phyloP scores from a whole-genome alignment of 1,284 basidiomycete species.

The Tilletia caries region DNA sequence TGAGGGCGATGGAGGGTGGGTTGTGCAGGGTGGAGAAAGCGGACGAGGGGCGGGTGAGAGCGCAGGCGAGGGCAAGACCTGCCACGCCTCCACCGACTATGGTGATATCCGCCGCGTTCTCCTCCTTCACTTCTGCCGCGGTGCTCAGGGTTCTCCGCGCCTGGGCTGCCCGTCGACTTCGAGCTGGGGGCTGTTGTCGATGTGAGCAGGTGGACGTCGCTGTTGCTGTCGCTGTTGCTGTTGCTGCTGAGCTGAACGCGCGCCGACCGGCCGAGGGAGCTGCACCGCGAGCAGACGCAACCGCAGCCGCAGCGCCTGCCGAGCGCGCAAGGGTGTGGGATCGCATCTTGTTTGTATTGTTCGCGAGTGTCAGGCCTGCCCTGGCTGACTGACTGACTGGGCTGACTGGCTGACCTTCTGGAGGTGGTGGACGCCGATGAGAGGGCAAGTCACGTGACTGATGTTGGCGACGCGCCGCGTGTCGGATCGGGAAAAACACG shows the following conservation, averaged over 20 bases:
- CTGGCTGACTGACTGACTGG: no score
- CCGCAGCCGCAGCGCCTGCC: not conserved
- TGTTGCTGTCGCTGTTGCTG: not conserved
- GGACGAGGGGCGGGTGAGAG: slow-evolving; percentile 23
- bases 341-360: no score
- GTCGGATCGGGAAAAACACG: no score
- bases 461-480: no score
- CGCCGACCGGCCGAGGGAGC: not conserved
- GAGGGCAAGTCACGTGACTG: no score
- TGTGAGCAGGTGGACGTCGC: not conserved
- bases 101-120: slow-evolving; percentile 31
- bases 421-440: no score
- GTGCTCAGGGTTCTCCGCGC: no score
- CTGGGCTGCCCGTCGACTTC: not conserved
- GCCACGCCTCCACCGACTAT: slow-evolving; percentile 51
- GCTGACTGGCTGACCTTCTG: no score
- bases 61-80: slow-evolving; percentile 38
- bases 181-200: not conserved
- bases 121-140: not conserved
- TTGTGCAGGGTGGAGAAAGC: not conserved
- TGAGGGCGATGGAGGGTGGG: slow-evolving; percentile 28
- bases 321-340: no score
- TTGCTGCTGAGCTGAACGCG: not conserved
- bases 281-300: not conserved
- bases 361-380: no score